phyloP scores from a whole-genome alignment of 108 stramenopile species.

The Fistulifera pelliculosa region DNA sequence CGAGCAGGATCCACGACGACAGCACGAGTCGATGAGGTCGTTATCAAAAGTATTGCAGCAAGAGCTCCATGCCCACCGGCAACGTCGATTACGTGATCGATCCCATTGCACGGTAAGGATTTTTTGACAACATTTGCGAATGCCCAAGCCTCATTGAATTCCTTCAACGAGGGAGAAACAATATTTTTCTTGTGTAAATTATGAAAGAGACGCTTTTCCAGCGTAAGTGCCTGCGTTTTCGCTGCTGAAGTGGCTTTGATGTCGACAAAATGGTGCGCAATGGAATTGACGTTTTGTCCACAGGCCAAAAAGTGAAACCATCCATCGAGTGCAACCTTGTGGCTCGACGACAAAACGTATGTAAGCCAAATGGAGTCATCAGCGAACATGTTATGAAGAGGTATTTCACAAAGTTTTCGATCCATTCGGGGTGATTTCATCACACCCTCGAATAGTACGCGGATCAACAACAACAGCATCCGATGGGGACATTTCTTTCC shows the following conservation, averaged over 20 bases:
- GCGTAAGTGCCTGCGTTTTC: background rate
- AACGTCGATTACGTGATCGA: slow-evolving; percentile 61
- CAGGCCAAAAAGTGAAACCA: slow-evolving; percentile 63
- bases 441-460: slow-evolving; percentile 41
- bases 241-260: background rate
- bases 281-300: slow-evolving; percentile 45
- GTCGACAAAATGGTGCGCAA: slow-evolving; percentile 53
- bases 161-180: slow-evolving; percentile 53
- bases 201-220: slow-evolving; percentile 63
- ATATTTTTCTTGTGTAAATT: slow-evolving; percentile 41
- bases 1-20: slow-evolving; percentile 56
- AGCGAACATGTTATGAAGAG: slow-evolving; percentile 75
- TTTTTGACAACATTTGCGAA: slow-evolving; percentile 55
- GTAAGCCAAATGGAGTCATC: slow-evolving; percentile 73
- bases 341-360: slow-evolving; percentile 22
- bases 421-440: slow-evolving; percentile 75
- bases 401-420: slow-evolving; percentile 44
- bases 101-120: slow-evolving; percentile 17
- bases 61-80: slow-evolving; percentile 76
- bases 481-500: background rate
- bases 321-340: slow-evolving; percentile 37
- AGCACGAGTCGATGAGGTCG: slow-evolving; percentile 30
- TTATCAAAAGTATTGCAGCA: slow-evolving; percentile 61
- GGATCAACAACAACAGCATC: slow-evolving; percentile 16
- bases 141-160: slow-evolving; percentile 64